A percentile compares a stretch with the other conserved stretches of the same genome.
phyloP scores from a whole-genome alignment of 2,329 filamentous ascomycete genomes.

The Fragosphaeria purpurea region DNA sequence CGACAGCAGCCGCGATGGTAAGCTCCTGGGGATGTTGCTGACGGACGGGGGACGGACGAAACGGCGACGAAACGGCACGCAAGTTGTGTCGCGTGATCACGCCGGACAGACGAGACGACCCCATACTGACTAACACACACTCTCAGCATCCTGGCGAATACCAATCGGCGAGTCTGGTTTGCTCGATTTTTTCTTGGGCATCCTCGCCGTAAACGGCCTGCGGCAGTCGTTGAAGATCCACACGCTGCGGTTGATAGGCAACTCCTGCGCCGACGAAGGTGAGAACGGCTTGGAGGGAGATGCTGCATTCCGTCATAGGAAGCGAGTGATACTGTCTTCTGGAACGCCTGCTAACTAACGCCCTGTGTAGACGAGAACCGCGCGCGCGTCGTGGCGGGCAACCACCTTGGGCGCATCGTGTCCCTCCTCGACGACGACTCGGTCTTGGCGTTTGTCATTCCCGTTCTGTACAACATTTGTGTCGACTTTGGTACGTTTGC shows the following conservation, averaged over 20 bases:
- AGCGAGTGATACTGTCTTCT: no score
- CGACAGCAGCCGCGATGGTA: constrained; percentile 46
- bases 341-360: not conserved
- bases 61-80: no score
- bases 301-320: no score
- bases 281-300: constrained; percentile 4
- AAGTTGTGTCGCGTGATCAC: no score
- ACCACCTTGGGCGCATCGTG: constrained; percentile 38
- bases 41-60: no score
- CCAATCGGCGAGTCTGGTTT: constrained; percentile 49
- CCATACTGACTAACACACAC: not conserved
- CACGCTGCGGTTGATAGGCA: constrained; percentile 47
- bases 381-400: constrained; percentile 40
- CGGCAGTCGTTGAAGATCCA: constrained; percentile 40
- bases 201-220: constrained; percentile 30
- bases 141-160: constrained; percentile 43
- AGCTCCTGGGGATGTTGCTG: constrained; percentile 16
- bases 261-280: constrained; percentile 53
- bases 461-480: constrained; percentile 52
- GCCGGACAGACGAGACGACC: not conserved
- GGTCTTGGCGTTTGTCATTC: constrained; percentile 42
- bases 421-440: constrained; percentile 35
- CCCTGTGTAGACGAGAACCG: constrained; percentile 44
- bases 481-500: constrained; percentile 48
- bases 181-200: constrained; percentile 43